These are phyloP conservation scores for Peltaster fructicola DNA, from an alignment of 2,329 filamentous ascomycete genomes.

Conservation along the genomic window DNA sequence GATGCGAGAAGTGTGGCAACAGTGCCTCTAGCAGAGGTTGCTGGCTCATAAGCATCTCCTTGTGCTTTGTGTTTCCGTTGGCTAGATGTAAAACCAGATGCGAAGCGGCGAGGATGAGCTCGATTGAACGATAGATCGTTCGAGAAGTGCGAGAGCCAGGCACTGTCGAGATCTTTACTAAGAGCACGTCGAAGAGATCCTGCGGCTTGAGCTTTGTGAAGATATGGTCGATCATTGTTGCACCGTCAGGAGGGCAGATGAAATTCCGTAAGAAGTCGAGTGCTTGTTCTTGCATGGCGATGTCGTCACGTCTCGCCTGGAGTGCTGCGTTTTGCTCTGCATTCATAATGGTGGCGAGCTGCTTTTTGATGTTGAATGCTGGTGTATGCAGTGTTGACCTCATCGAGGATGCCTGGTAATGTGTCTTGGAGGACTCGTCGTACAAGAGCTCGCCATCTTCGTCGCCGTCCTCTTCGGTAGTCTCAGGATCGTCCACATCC, in stretches of 20 bases:
- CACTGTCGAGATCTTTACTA: conserved; percentile 49
- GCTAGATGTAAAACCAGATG: conserved; percentile 80
- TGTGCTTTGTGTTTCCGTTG: conserved; percentile 60
- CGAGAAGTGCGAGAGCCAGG: conserved; percentile 27
- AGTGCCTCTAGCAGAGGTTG: conserved; percentile 57
- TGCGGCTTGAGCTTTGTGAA: conserved; percentile 60
- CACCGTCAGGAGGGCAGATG: conserved; percentile 41
- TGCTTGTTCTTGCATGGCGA: conserved; percentile 78
- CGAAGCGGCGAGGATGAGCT: conserved; percentile 61
- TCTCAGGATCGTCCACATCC: conserved; percentile 17
- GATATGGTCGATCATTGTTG: conserved; percentile 68
- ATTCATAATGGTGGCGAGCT: conserved; percentile 11
- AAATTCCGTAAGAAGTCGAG: conserved; percentile 82
- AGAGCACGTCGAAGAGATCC: conserved; percentile 63
- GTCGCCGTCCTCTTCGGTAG: conserved; percentile 13
- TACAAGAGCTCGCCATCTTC: conserved; percentile 31
- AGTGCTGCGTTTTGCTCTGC: conserved; percentile 47
- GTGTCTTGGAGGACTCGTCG: conserved; percentile 21
- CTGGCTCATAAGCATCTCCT: conserved; percentile 61
- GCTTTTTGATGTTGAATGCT: conserved; percentile 12
- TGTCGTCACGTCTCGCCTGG: conserved; percentile 57
- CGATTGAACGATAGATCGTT: conserved; percentile 23
- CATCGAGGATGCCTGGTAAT: conserved; percentile 19
- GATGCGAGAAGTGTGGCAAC: conserved; percentile 54
- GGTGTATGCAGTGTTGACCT: conserved; percentile 17